Evolutionary conservation across 2,329 filamentous ascomycete genomes (phyloP).

Genomic region (Fusarium paranaense): DNA sequence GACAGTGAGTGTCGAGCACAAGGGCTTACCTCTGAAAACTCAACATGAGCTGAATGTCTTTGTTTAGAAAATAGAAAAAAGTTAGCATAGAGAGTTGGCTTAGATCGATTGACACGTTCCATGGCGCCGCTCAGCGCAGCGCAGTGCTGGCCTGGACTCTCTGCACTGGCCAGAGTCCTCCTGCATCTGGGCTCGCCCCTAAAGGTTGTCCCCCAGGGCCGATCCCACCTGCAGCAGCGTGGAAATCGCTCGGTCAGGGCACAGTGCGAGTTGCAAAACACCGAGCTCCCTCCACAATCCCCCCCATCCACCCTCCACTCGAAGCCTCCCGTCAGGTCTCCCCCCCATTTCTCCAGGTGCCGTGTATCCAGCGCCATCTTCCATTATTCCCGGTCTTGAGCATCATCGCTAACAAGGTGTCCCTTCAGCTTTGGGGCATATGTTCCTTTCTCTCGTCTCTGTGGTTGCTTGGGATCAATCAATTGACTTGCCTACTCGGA

Average conservation of each 20-base stretch:
- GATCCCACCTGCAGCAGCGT: conserved; percentile 30
- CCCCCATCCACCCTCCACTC: not conserved
- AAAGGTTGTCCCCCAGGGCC: conserved; percentile 6
- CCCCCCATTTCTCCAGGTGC: conserved; percentile 1
- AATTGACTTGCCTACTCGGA: not conserved
- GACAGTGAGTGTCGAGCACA: not conserved
- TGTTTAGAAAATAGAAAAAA: not conserved
- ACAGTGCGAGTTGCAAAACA: conserved; percentile 24
- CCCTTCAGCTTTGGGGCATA: not conserved
- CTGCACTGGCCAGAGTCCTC: not conserved
- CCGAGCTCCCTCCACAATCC: not conserved
- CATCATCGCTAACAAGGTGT: not conserved
- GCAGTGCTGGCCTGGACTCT: not conserved
- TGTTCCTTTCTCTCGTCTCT: not conserved
- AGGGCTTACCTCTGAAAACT: not conserved
- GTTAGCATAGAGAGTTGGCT: not conserved
- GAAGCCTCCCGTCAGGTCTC: conserved; percentile 1
- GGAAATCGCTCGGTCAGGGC: conserved; percentile 4
- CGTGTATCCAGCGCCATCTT: conserved; percentile 7
- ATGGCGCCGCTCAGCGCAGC: not conserved
- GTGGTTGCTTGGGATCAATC: not conserved
- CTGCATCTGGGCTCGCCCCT: conserved; percentile 3
- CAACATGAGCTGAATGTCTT: not conserved
- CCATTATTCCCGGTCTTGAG: conserved; percentile 4
- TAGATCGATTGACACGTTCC: not conserved